These are phyloP conservation scores for Diaporthe sp. DNA, from an alignment of 2,329 filamentous ascomycete species.

Conservation along the genomic window DNA sequence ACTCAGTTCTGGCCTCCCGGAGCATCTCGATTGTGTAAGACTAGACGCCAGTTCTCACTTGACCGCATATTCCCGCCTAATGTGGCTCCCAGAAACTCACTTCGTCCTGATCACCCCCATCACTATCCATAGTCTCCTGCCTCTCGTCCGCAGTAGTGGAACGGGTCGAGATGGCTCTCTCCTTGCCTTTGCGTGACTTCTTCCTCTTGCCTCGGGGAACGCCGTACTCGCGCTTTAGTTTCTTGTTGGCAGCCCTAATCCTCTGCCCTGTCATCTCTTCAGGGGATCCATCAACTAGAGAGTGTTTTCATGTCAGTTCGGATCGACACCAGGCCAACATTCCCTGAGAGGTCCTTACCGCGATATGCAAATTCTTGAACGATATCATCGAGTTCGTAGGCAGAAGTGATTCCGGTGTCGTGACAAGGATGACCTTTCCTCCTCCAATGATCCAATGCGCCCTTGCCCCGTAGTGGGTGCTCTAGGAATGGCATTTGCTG, in stretches of 20 bases:
- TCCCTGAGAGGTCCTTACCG: neutral
- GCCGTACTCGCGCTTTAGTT: neutral
- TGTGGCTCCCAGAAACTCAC: neutral
- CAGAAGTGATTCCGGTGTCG: neutral
- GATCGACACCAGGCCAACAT: neutral
- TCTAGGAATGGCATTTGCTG: neutral
- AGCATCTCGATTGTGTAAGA: neutral
- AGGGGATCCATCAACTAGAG: neutral
- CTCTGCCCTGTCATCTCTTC: neutral
- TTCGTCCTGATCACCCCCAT: neutral
- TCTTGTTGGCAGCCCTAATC: neutral
- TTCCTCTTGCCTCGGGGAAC: neutral
- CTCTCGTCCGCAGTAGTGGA: neutral
- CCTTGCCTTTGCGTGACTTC: slow-evolving; percentile 2
- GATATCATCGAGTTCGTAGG: neutral
- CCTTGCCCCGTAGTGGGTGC: neutral
- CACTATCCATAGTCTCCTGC: neutral
- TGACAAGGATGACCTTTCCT: neutral
- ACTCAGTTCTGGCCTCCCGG: neutral
- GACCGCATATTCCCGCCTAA: neutral
- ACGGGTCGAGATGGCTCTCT: neutral
- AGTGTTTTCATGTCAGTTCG: neutral
- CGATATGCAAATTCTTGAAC: slow-evolving; percentile 1
- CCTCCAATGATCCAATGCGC: slow-evolving; percentile 10
- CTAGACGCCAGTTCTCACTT: neutral